Evolutionary conservation across 2,329 filamentous ascomycete species (phyloP), one percentile per base, ranked within the genome.

Genomic region (Coniochaeta sp.): DNA sequence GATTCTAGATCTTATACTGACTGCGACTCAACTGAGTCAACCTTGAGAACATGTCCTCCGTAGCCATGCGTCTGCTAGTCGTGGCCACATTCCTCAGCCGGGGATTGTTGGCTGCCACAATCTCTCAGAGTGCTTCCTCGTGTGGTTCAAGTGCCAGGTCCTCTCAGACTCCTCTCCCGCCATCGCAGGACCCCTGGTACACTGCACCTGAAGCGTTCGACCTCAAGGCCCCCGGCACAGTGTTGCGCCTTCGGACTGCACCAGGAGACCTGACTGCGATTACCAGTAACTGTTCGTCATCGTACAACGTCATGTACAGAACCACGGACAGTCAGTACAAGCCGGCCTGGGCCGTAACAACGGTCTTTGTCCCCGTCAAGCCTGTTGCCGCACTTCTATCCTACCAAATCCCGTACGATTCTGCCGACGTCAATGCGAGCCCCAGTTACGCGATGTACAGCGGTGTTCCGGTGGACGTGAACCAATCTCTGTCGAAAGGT

Each of bases 391-490:
- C 61, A 26, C 62, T 80, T 0, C 62, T 80, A 1, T 79, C 77
- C 0, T 79, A 76, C 60, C 75, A 79, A 60, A 67, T 76, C 1
- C 72, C 76, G 0, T 72, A 76, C 59, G 72, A 79, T 56, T 71
- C 73, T 6, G 70, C 74, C 2, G 70, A 70, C 16, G 65, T 76
- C 2, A 71, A 80, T 24, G 71, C 67, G 2, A 70, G 69, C 61
- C 77, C 68, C 38, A 76, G 70, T 22, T 78, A 75, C 58, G 64
- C 68, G 2, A 64, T 74, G 19, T 64, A 67, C 65, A 55, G 58
- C 59, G 57, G 60, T 12, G 63, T 63, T 62, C 67, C 14, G 16
- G 66, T 70, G 55, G 71, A 73, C 56, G 64, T 72, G 10, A 50
- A 66, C 17, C 60, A 66, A 28, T 70, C 77, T 4, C 71, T 80